Evolutionary conservation across 2,329 filamentous ascomycete species (phyloP), one percentile per base, ranked within the genome.

Genomic region (Colletotrichum sp.): DNA sequence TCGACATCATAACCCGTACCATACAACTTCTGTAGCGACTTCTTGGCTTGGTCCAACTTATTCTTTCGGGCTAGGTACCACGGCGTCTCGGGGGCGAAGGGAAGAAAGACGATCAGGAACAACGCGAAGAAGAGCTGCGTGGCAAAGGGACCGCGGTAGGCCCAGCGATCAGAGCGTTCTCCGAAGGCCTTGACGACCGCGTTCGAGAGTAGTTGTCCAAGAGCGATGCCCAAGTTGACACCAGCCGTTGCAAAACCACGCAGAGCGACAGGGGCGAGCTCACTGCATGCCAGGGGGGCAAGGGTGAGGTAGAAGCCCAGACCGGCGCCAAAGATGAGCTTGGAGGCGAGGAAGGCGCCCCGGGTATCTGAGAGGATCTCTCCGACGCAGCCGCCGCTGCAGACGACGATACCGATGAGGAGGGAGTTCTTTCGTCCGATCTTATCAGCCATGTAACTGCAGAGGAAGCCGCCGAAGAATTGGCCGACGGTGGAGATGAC

Each of bases 141-240:
- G 5, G 87, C 86, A 68, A 88, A 88, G 4, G 86, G 86, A 18
- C 88, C 83, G 15, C 84, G 85, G 78, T 89, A 89, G 0, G 87
- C 87, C 88, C 88, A 89, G 75, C 88, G 82, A 65, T 83, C 84
- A 6, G 81, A 75, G 7, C 87, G 79, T 18, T 81, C 81, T 55
- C 83, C 81, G 1, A 87, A 85, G 4, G 84, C 86, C 5, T 86
- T 84, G 3, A 87, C 87, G 32, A 88, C 84, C 4, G 84, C 86
- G 70, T 88, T 88, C 6, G 84, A 90, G 2, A 93, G 83, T 4
- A 93, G 85, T 79, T 92, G 91, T 1, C 91, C 91, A 13, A 91
- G 90, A 48, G 92, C 90, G 80, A 92, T 93, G 79, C 90, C 92
- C 58, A 93, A 82, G 78, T 92, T 93, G 71, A 92, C 89, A 70